phyloP scores from a whole-genome alignment of 2,329 filamentous ascomycete genomes.

The Pseudopithomyces maydicus region DNA sequence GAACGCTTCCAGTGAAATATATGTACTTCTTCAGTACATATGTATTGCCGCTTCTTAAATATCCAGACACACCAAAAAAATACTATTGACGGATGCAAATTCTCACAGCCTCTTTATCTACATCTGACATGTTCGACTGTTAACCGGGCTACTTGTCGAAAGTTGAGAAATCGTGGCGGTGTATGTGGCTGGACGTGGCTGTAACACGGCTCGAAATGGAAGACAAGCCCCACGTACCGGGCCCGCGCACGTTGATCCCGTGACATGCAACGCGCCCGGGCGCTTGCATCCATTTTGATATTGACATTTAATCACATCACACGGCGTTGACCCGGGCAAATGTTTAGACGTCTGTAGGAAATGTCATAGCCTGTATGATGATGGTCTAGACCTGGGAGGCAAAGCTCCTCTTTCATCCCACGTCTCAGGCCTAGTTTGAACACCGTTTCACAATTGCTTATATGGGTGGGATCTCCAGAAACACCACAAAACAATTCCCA shows the following conservation, averaged over 20 bases:
- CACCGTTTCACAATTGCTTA: not conserved
- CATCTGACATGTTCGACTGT: too few relatives aligned
- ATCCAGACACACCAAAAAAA: too few relatives aligned
- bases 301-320: not conserved
- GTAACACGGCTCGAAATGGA: not conserved
- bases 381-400: not conserved
- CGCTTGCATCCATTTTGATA: not conserved
- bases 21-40: too few relatives aligned
- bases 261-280: not conserved
- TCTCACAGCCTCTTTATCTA: too few relatives aligned
- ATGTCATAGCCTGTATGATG: not conserved
- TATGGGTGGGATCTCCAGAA: not conserved
- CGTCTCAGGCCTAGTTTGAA: conserved; percentile 3
- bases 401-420: not conserved
- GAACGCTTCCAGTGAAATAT: too few relatives aligned
- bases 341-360: not conserved
- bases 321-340: not conserved
- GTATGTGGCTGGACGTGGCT: not conserved
- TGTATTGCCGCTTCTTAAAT: too few relatives aligned
- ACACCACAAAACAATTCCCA: not conserved
- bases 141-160: too few relatives aligned
- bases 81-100: too few relatives aligned
- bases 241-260: too few relatives aligned
- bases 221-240: not conserved
- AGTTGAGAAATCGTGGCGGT: not conserved